A percentile compares a stretch with the other conserved stretches of the same genome.
Conservation (phyloP, 2,329 filamentous ascomycete species). For the Thielaviopsis populi region DNA sequence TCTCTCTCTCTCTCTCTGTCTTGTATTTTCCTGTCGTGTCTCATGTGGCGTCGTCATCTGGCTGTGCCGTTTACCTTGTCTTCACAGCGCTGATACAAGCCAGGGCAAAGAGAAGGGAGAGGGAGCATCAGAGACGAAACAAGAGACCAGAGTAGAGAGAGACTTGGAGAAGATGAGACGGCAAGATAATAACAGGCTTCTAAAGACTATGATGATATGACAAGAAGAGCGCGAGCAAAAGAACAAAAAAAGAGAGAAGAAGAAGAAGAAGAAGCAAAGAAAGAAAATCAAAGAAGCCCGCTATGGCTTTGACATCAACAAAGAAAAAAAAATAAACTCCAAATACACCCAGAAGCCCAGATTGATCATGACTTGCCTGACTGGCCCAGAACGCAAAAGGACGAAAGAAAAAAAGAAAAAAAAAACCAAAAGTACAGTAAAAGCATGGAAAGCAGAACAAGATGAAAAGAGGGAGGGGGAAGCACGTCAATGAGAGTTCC, state of each 20-base stretch:
- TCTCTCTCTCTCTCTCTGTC: background rate
- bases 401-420: background rate
- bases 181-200: background rate
- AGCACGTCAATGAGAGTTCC: background rate
- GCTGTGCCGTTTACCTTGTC: background rate
- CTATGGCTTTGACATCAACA: background rate
- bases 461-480: background rate
- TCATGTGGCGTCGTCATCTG: background rate
- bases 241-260: background rate
- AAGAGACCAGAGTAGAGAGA: background rate
- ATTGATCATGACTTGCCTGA: background rate
- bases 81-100: background rate
- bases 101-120: background rate
- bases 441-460: too few relatives aligned
- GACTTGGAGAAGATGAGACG: background rate
- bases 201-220: background rate
- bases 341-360: background rate
- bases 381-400: background rate
- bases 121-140: background rate
- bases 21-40: too few relatives aligned
- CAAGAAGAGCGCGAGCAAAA: background rate
- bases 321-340: background rate
- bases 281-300: background rate
- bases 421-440: background rate
- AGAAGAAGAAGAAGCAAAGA: background rate